Evolutionary conservation across 2,329 filamentous ascomycete genomes (phyloP).

Genomic region (Apiospora sp.): DNA sequence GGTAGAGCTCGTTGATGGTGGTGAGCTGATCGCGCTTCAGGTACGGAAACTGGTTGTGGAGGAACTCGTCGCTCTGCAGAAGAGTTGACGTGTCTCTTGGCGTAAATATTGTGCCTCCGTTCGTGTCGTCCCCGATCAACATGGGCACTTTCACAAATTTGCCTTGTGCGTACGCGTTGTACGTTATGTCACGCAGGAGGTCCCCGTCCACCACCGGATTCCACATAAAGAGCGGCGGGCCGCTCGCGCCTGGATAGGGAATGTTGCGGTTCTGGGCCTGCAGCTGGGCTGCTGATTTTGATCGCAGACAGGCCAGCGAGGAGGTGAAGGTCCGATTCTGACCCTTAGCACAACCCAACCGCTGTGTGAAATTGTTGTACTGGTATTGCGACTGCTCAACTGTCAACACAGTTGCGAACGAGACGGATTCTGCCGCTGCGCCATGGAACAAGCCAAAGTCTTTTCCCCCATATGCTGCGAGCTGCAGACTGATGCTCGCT

Average conservation of each 20-base stretch:
- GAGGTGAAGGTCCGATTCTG: constrained; percentile 36
- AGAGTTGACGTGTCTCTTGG: constrained; percentile 56
- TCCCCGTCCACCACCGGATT: constrained; percentile 62
- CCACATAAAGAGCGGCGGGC: constrained; percentile 59
- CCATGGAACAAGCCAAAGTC: constrained; percentile 59
- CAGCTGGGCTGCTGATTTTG: constrained; percentile 49
- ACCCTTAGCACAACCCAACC: constrained; percentile 47
- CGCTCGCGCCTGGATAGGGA: constrained; percentile 45
- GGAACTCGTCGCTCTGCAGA: constrained; percentile 59
- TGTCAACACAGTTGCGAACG: constrained; percentile 57
- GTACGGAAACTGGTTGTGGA: constrained; percentile 65
- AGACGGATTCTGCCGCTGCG: constrained; percentile 59
- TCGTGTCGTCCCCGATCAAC: constrained; percentile 65
- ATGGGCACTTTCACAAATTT: constrained; percentile 62
- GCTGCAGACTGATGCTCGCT: constrained; percentile 69
- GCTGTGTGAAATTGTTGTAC: constrained; percentile 56
- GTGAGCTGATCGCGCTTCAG: constrained; percentile 59
- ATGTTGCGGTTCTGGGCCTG: constrained; percentile 52
- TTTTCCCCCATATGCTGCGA: constrained; percentile 62
- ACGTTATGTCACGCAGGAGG: constrained; percentile 59
- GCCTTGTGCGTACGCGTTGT: constrained; percentile 55
- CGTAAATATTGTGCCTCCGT: constrained; percentile 71
- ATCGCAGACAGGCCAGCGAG: constrained; percentile 56
- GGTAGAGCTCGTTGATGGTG: constrained; percentile 63
- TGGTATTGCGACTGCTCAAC: constrained; percentile 58